phyloP scores from a whole-genome alignment of 768 basidiomycete genomes.

The Lactarius deliciosus region DNA sequence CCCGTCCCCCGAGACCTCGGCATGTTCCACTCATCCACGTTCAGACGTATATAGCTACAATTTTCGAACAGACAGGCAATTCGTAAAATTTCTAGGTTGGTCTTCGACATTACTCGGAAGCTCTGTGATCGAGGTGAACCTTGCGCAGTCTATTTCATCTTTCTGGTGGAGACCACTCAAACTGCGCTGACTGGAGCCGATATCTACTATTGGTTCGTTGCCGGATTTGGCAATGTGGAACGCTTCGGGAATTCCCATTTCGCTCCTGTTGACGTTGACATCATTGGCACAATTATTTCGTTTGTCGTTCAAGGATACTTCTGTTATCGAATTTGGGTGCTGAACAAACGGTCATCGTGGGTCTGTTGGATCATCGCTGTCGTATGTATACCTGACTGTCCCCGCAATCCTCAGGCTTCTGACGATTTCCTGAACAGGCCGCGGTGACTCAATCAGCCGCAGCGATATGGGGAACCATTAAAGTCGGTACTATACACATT shows the following conservation, averaged over 20 bases:
- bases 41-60: not conserved
- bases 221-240: not conserved
- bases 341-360: not conserved
- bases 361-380: not conserved
- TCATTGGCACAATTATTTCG: not conserved
- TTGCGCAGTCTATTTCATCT: not conserved
- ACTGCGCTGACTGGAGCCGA: not conserved
- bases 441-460: not conserved
- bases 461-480: not conserved
- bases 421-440: not conserved
- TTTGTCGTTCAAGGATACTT: not conserved
- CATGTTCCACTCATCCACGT: not conserved
- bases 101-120: not conserved
- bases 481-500: not conserved
- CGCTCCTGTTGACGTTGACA: not conserved
- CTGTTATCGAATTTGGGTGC: conserved; percentile 1
- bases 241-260: not conserved
- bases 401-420: not conserved
- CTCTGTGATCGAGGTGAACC: not conserved
- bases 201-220: not conserved
- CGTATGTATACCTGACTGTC: not conserved
- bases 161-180: not conserved
- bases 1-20: not conserved
- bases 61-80: not conserved
- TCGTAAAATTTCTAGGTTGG: not conserved